These are phyloP conservation scores for Digitaria exilis DNA, from an alignment of 202 grass and related monocot species.

Conservation along the genomic window DNA sequence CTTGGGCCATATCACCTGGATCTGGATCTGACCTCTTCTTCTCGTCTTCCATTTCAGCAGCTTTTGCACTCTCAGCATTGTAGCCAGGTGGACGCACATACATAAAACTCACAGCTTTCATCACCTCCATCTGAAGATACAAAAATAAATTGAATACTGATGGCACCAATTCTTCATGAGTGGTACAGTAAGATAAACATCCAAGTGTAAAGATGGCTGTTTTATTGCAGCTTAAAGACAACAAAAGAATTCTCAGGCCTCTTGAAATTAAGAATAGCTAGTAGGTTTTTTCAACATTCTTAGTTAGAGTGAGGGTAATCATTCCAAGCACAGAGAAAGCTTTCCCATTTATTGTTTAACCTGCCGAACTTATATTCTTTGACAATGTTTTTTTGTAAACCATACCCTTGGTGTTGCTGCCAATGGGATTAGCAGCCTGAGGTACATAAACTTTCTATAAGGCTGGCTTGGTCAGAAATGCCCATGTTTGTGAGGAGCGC, in stretches of 20 bases:
- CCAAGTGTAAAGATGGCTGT: not conserved
- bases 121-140: slow-evolving; percentile 76
- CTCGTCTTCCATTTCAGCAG: slow-evolving; percentile 87
- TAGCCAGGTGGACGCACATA: slow-evolving; percentile 94
- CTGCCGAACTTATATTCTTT: not conserved
- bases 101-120: slow-evolving; percentile 99
- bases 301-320: not conserved
- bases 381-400: not conserved
- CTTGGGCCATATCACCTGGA: slow-evolving; percentile 43
- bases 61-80: slow-evolving; percentile 97
- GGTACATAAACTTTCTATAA: not conserved
- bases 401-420: not conserved
- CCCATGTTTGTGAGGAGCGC: not conserved
- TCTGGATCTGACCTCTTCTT: slow-evolving; percentile 65
- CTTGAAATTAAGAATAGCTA: slow-evolving; percentile 1
- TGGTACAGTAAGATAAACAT: slow-evolving; percentile 2
- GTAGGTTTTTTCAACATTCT: not conserved
- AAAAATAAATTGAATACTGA: slow-evolving; percentile 29
- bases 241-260: not conserved
- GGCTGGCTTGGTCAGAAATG: not conserved
- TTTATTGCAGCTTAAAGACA: slow-evolving; percentile 4
- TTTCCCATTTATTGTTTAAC: slow-evolving; percentile 14
- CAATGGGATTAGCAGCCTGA: not conserved
- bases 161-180: not conserved
- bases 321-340: not conserved